These are phyloP conservation scores for Lactarius sanguifluus DNA, from an alignment of 768 basidiomycete genomes.

Conservation along the genomic window DNA sequence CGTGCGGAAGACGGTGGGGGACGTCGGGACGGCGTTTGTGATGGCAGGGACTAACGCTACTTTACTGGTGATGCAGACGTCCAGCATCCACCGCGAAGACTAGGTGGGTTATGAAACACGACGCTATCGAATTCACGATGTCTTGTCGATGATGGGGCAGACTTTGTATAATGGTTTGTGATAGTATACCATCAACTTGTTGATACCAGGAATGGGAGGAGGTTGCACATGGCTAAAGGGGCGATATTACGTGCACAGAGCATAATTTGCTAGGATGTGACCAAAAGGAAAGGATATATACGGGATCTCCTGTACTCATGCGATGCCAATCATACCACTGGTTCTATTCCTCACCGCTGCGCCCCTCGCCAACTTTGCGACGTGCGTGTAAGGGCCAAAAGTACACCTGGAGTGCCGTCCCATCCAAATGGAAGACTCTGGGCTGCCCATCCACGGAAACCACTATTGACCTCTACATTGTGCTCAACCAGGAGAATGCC, in stretches of 20 bases:
- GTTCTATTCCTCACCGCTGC: too few relatives aligned
- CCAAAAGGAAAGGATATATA: too few relatives aligned
- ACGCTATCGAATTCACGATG: slow-evolving; percentile 2
- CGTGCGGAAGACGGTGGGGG: slow-evolving; percentile 81
- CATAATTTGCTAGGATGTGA: too few relatives aligned
- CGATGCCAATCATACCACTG: too few relatives aligned
- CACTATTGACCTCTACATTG: too few relatives aligned
- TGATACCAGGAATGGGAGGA: neutral
- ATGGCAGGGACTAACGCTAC: slow-evolving; percentile 57
- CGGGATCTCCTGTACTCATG: too few relatives aligned
- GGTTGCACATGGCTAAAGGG: neutral
- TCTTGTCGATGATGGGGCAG: neutral
- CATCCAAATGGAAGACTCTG: too few relatives aligned
- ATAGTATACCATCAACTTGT: neutral
- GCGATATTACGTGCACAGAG: slow-evolving; percentile 24
- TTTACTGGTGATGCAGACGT: slow-evolving; percentile 67
- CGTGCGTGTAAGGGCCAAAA: too few relatives aligned
- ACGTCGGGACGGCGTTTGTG: slow-evolving; percentile 77
- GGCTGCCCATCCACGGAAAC: too few relatives aligned
- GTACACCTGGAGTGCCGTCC: too few relatives aligned
- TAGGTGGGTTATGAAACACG: neutral
- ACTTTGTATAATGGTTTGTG: neutral
- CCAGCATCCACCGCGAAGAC: neutral
- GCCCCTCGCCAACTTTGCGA: too few relatives aligned
- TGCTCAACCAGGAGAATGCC: too few relatives aligned